Base-by-base conservation (phyloP, 306 rosid genomes). In the Cyamopsis tetragonoloba region DNA sequence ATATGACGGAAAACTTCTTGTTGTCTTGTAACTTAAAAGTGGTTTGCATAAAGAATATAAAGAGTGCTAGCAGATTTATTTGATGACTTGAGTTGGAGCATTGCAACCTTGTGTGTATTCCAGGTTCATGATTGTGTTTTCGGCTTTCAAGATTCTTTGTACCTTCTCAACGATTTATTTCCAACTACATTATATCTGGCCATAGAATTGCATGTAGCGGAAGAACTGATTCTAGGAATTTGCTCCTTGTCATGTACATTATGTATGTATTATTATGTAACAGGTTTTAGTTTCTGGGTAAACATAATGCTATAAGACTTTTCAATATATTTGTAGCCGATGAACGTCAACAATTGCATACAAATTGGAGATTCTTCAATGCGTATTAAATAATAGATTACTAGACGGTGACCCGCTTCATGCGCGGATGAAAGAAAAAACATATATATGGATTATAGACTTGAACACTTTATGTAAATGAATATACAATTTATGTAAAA, bases 71-170 rank as follows among this genome's bases (percentile, higher is more conserved):
- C 66, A 14, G 44, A 53, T 50, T 66, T 59, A 53, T 50, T 66
- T 59, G 15, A 53, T 70, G 57, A 71, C 28, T 59, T 46, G 32
- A 43, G 38, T 49, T 48, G 68, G 48, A 55, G 63, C 47, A 18
- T 17, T 31, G 68, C 53, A 32, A 62, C 43, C 56, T 2, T 38
- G 10, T 60, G 65, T 80, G 71, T 41, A 68, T 79, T 83, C 62
- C 37, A 24, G 15, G 30, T 38, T 54, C 68, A 44, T 35, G 48
- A 35, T 79, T 76, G 27, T 60, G 43, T 43, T 48, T 62, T n/a
- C 14, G 55, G 12, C 43, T 68, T 56, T 24, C 73, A 61, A 70
- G 79, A 80, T 72, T 72, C 72, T 41, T 72, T 6, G 3, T 12
- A 17, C 19, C 19, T 59, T 48, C 4, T 11, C 20, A 0, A 15